Base-by-base conservation (phyloP, 179 eudicot species). In the Amaranthus tricolor region DNA sequence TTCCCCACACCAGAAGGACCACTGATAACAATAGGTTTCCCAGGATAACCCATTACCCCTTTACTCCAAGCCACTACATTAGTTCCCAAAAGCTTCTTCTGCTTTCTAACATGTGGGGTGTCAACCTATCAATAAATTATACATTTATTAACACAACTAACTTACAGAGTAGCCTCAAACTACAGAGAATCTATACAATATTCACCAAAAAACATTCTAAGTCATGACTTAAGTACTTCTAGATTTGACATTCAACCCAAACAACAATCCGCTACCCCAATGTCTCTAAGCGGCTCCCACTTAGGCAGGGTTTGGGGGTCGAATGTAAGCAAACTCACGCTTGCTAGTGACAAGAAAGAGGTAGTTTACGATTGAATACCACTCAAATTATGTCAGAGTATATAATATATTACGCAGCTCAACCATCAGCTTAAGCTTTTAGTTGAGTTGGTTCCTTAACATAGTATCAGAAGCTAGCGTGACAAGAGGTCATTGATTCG, bases 1-100 rank as follows among this genome's bases (percentile, higher is more conserved):
- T 94, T 94, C 14, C 98, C 98, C 55, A 94, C 98, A 9, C 98
- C 98, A 11, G 97, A 94, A 54, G 98, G 98, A 55, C 98, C 98
- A 79, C 97, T 90, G 11, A 94, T 89, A 40, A 94, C 94, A 62
- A 92, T 77, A 53, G 97, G 98, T 78, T 86, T 89, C 31, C 89
- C 91, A 62, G 87, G 83, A 75, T 89, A 89, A 7, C 97, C 94
- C 17, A 76, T 62, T 50, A 88, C 90, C 43, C 96, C 98, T 76
- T 82, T 90, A 68, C 97, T 92, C 98, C 98, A 94, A 60, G 90
- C 90, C 76, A 94, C 91, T 70, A 94, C 94, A 75, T 86, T 82
- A 19, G 75, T 77, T 58, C 84, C 91, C 45, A 85, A 75, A 43
- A 78, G 62, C 60, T 82, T 63, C 57, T 75, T 88, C 54, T 92